These are phyloP conservation scores for Talaromyces nanjingensis DNA, from an alignment of 495 filamentous ascomycete genomes.

Conservation along the genomic window DNA sequence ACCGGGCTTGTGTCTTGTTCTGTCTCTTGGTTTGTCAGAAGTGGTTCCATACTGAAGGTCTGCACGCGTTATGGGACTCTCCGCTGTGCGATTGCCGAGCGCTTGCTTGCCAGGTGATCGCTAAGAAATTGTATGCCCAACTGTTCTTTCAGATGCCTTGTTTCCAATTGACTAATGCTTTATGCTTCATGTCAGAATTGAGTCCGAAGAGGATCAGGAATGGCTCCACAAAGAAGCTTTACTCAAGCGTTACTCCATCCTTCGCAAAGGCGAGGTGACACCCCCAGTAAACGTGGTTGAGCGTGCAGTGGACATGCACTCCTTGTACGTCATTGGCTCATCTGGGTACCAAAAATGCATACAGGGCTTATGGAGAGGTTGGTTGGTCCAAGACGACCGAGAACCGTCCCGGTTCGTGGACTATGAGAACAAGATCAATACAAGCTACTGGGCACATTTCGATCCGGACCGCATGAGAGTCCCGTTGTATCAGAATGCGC, in stretches of 20 bases:
- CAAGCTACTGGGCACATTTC: conserved; percentile 69
- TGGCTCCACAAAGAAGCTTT: conserved; percentile 74
- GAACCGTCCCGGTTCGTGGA: conserved; percentile 80
- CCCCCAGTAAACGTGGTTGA: conserved; percentile 81
- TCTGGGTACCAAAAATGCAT: conserved; percentile 96
- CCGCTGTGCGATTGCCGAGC: conserved; percentile 74
- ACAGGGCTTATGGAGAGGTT: conserved; percentile 85
- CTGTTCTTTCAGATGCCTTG: conserved; percentile 6
- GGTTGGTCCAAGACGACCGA: conserved; percentile 89
- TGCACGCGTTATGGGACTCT: conserved; percentile 83
- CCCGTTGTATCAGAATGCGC: conserved; percentile 83
- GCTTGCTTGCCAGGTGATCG: conserved; percentile 85
- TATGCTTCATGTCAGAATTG: conserved; percentile 49
- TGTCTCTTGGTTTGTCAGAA: conserved; percentile 80
- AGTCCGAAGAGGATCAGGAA: conserved; percentile 65
- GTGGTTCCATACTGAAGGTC: conserved; percentile 83
- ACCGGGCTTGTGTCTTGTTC: conserved; percentile 72
- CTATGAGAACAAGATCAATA: conserved; percentile 70
- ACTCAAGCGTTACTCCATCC: conserved; percentile 85
- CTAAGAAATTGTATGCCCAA: conserved; percentile 65
- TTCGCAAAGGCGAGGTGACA: conserved; percentile 63
- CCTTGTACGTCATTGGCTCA: conserved; percentile 75
- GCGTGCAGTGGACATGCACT: conserved; percentile 86
- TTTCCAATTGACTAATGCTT: background rate
- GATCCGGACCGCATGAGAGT: conserved; percentile 91